Conservation (phyloP, 2,329 filamentous ascomycete genomes). For the Sporothrix pseudoabietina region DNA sequence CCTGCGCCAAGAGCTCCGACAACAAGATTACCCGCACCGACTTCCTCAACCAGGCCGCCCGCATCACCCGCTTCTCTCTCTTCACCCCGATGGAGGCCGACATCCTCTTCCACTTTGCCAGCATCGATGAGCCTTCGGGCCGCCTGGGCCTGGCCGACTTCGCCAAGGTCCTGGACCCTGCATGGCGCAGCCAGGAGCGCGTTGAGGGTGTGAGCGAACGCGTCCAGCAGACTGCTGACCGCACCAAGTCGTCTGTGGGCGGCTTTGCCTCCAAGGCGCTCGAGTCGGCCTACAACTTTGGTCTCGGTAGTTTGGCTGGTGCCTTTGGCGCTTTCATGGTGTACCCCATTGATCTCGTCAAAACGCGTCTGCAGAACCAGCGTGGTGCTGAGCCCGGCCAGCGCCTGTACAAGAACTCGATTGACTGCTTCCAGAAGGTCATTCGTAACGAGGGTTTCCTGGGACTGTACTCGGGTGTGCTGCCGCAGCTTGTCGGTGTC, state of each 20-base stretch:
- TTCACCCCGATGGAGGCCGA: conserved; percentile 99
- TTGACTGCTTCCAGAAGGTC: conserved; percentile 94
- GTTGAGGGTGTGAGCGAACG: conserved; percentile 47
- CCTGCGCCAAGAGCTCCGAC: conserved; percentile 78
- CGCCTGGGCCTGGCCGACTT: conserved; percentile 82
- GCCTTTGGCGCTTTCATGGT: conserved; percentile 99
- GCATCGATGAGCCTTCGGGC: conserved; percentile 85
- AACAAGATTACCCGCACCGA: conserved; percentile 93
- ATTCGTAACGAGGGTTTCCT: conserved; percentile 86
- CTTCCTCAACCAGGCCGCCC: conserved; percentile 91
- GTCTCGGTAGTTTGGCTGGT: conserved; percentile 83
- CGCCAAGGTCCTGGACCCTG: conserved; percentile 89
- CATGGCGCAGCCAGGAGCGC: conserved; percentile 72
- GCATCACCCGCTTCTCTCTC: conserved; percentile 87
- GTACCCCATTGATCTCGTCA: conserved; percentile 97
- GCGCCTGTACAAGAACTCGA: conserved; percentile 91
- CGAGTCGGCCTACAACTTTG: conserved; percentile 88
- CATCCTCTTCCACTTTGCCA: conserved; percentile 97
- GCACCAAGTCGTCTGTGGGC: conserved; percentile 57
- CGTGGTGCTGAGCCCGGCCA: conserved; percentile 79
- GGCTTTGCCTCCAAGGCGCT: conserved; percentile 64
- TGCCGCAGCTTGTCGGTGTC: conserved; percentile 94
- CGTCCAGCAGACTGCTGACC: conserved; percentile 41
- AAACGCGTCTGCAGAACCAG: conserved; percentile 98
- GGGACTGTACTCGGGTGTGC: conserved; percentile 89